phyloP scores from a whole-genome alignment of 805 yeast species.

The Pichia sporocuriosa region DNA sequence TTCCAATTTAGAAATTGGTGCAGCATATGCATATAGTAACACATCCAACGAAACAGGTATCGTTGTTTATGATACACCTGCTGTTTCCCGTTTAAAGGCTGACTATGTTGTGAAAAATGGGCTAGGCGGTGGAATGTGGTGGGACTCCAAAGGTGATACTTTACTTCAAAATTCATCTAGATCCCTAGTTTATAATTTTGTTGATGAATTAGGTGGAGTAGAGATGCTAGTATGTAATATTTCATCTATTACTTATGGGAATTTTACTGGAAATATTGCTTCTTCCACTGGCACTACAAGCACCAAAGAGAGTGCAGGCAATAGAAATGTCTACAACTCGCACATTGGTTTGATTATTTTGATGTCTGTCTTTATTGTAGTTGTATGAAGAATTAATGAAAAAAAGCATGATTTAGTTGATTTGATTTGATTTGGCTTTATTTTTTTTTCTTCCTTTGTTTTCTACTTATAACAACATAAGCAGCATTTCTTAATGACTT shows the following conservation, averaged over 20 bases:
- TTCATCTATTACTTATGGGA: neutral
- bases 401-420: too few species aligned
- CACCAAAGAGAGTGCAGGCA: too few species aligned
- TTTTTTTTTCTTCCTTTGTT: too few species aligned
- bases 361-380: too few species aligned
- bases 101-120: constrained; percentile 39
- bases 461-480: too few species aligned
- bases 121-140: constrained; percentile 87
- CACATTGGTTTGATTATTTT: too few species aligned
- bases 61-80: constrained; percentile 61
- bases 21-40: constrained; percentile 46
- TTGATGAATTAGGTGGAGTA: constrained; percentile 32
- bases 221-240: too few species aligned
- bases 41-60: constrained; percentile 27
- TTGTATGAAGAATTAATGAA: too few species aligned
- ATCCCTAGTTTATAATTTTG: constrained; percentile 43
- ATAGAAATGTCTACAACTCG: too few species aligned
- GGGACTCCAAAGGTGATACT: constrained; percentile 85
- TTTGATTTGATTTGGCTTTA: too few species aligned
- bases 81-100: constrained; percentile 52
- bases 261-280: neutral
- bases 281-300: neutral
- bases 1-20: constrained; percentile 46
- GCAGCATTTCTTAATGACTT: too few species aligned
- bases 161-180: constrained; percentile 23